A percentile compares a stretch with the other conserved stretches of the same genome.
These are phyloP conservation scores for Fimicolochytrium jonesii DNA, from an alignment of 192 early-diverging fungal genomes.

Conservation along the genomic window DNA sequence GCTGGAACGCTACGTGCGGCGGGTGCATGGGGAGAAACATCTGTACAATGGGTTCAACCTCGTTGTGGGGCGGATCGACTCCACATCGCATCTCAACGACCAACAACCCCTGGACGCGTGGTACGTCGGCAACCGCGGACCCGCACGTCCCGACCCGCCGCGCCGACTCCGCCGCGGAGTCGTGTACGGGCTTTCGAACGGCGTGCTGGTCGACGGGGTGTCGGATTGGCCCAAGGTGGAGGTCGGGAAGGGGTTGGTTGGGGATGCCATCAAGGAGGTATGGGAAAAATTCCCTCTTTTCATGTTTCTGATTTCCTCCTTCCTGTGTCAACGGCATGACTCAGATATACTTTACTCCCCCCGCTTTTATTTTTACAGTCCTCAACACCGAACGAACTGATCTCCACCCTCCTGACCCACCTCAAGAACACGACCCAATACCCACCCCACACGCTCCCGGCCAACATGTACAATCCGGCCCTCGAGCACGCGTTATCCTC, in stretches of 20 bases:
- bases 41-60: slow-evolving; percentile 45
- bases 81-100: no score
- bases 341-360: no score
- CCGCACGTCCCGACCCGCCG: not conserved
- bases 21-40: not conserved
- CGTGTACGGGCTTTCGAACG: slow-evolving; percentile 35
- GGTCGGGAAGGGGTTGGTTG: slow-evolving; percentile 13
- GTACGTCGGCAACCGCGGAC: slow-evolving; percentile 31
- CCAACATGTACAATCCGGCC: slow-evolving; percentile 11
- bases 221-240: slow-evolving; percentile 29
- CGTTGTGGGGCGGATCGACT: slow-evolving; percentile 27
- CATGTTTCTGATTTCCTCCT: not conserved
- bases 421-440: slow-evolving; percentile 7
- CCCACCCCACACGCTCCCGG: slow-evolving; percentile 8
- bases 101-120: not conserved
- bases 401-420: slow-evolving; percentile 4
- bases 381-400: not conserved
- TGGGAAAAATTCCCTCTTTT: not conserved
- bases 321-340: not conserved
- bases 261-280: slow-evolving; percentile 1
- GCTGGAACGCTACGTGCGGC: slow-evolving; percentile 2
- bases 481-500: slow-evolving; percentile 21
- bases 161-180: slow-evolving; percentile 1
- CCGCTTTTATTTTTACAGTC: no score
- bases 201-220: slow-evolving; percentile 17